Base-by-base conservation (phyloP, 345 rosid genomes). In the Hypericum perforatum region DNA sequence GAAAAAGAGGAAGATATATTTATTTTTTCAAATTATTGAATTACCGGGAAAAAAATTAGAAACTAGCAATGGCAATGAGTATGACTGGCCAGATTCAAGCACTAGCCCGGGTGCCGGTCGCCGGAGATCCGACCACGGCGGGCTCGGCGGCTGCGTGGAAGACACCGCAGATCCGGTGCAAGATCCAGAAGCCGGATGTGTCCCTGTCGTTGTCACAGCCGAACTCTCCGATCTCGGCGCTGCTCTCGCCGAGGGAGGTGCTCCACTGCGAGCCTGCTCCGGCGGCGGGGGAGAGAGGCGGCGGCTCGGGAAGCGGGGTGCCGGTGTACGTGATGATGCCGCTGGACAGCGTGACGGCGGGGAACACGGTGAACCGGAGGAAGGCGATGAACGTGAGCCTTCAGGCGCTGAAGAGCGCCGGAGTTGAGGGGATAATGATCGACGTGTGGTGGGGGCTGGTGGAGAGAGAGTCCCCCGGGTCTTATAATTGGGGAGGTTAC, bases 361-460 rank as follows among this genome's bases (percentile, higher is more conserved):
- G 76, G 54, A 83, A 88, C 61, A 72, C 82, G 42, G 77, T 92
- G 69, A 88, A 85, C 38, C 63, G 98, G 73, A 73, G 71, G 71
- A 92, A 92, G 67, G 98, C 96, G 58, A 83, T 88, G 98, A 84
- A 77, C 69, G 98, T 81, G 51, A 92, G 98, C 63, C 63, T 92
- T 38, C 85, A 79, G 67, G 98, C 98, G 70, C 59, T 92, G 83
- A 88, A 83, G 71, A 83, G 94, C 66, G 96, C 96, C 11, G 96
- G 98, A 16, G 98, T 85, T 49, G 94, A 88, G 52, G 98, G 98
- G 43, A 65, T 92, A 5, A 92, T 92, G 98, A 77, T 92, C 52
- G 98, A 92, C 59, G 98, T 92, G 39, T 92, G 98, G 98, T 92
- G 98, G 98, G 98, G 98, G 14, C 72, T 92, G 69, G 98, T 92